Evolutionary conservation across 1,284 basidiomycete species (phyloP).

Genomic region (Coniferiporia weirii): DNA sequence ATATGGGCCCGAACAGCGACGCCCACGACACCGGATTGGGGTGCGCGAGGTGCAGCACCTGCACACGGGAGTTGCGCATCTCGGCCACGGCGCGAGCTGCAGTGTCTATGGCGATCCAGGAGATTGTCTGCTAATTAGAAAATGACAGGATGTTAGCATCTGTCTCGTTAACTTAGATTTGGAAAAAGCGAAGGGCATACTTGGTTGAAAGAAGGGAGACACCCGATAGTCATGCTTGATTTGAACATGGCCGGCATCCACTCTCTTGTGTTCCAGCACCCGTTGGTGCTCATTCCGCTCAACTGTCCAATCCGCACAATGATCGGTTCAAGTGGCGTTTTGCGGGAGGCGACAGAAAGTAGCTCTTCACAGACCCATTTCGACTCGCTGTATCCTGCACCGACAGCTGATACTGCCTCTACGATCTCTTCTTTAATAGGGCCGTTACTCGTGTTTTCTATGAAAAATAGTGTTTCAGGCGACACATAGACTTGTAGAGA

Average conservation of each 20-base stretch:
- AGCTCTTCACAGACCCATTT: constrained; percentile 34
- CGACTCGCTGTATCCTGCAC: constrained; percentile 30
- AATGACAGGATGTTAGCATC: too few relatives aligned
- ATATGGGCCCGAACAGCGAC: constrained; percentile 19
- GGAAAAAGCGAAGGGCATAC: constrained; percentile 13
- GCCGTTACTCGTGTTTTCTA: constrained; percentile 20
- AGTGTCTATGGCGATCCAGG: constrained; percentile 24
- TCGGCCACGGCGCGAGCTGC: constrained; percentile 21
- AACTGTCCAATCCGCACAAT: constrained; percentile 23
- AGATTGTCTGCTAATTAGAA: constrained; percentile 6
- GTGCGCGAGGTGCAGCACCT: constrained; percentile 26
- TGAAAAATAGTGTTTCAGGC: neutral
- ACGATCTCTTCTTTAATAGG: constrained; percentile 21
- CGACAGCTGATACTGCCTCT: constrained; percentile 22
- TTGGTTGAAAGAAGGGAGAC: constrained; percentile 18
- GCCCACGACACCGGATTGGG: constrained; percentile 26
- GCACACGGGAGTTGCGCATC: constrained; percentile 9
- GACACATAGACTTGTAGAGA: neutral
- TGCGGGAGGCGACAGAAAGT: constrained; percentile 21
- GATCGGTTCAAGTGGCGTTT: constrained; percentile 23
- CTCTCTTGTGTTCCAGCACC: constrained; percentile 29
- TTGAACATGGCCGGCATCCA: constrained; percentile 30
- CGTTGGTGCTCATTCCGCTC: constrained; percentile 25
- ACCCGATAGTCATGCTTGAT: constrained; percentile 16
- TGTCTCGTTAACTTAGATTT: neutral